Evolutionary conservation across 805 yeast species (phyloP), one percentile per base, ranked within the genome.

Genomic region (Zygoascus bituminiphila): DNA sequence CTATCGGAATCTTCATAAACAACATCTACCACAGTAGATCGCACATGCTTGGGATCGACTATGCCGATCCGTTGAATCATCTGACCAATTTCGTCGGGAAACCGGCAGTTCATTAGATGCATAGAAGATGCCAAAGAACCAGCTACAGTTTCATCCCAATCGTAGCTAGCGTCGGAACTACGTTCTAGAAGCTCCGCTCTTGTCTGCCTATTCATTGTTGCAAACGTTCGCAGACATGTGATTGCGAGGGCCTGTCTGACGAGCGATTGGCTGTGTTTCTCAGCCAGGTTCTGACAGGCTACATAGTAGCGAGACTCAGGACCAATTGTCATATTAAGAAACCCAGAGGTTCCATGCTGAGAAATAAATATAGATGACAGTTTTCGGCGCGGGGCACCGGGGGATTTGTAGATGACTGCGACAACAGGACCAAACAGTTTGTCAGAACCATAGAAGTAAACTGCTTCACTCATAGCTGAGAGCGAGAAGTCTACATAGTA

Each of bases 141-240:
- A 1, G 96, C 96, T 47, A 76, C 73, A 0, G 91, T 83, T 56
- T 87, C 96, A 64, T 91, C 97, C 77, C 81, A 73, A 62, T 75
- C 73, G 53, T 65, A 66, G 14, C 56, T 39, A 15, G 29, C 37
- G 12, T 48, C 36, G 19, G 35, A n/a, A 44, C 49, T 17, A 23
- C 36, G 21, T 20, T 24, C 26, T 3, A 48, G 39, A 8, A 45
- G 44, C 7, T 44, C n/a, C 42, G 44, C 24, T 35, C 66, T 45
- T 8, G 59, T 49, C 15, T 58, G 52, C 42, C 55, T 69, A 62
- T 74, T 71, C 54, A 87, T 61, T 23, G 74, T 69, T 2, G 87
- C 79, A 59, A 73, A 88, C 21, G 86, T 78, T 55, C 84, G 76
- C 51, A 89, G 67, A 19, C 77, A 66, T 1, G 93, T 73, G 2